phyloP scores from a whole-genome alignment of 345 rosid genomes.

The Arabis alpina region DNA sequence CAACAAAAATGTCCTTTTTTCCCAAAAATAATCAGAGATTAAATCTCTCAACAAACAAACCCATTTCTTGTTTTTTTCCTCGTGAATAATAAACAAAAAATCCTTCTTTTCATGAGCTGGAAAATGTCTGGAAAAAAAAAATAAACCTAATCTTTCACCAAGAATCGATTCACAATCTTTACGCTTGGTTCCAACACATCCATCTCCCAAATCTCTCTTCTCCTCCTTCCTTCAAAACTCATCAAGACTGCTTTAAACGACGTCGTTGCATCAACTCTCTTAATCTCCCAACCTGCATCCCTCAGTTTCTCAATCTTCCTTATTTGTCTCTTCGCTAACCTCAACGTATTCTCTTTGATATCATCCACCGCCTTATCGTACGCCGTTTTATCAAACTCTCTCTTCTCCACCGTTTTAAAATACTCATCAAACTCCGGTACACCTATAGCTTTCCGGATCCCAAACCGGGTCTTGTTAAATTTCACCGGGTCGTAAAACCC shows the following conservation, averaged over 20 bases:
- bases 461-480: conserved; percentile 37
- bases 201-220: conserved; percentile 65
- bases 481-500: conserved; percentile 50
- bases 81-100: conserved; percentile 19
- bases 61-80: not conserved
- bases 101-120: conserved; percentile 31
- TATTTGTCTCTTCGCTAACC: conserved; percentile 73
- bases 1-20: not conserved
- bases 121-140: conserved; percentile 43
- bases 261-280: conserved; percentile 80
- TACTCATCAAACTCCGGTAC: conserved; percentile 80
- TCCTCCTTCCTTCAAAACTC: not conserved
- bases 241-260: conserved; percentile 53
- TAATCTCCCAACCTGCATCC: conserved; percentile 71
- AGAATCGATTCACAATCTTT: conserved; percentile 75
- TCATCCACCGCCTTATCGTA: conserved; percentile 72
- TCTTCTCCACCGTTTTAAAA: conserved; percentile 48
- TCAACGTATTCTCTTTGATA: conserved; percentile 81
- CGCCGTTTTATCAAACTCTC: conserved; percentile 43
- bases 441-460: conserved; percentile 83
- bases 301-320: conserved; percentile 65
- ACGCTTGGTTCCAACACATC: conserved; percentile 77
- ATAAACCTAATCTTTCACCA: conserved; percentile 69
- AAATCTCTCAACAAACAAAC: conserved; percentile 18
- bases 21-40: not conserved